Base-by-base conservation (phyloP, 257 asterid genomes). In the Nicotiana benthamiana region DNA sequence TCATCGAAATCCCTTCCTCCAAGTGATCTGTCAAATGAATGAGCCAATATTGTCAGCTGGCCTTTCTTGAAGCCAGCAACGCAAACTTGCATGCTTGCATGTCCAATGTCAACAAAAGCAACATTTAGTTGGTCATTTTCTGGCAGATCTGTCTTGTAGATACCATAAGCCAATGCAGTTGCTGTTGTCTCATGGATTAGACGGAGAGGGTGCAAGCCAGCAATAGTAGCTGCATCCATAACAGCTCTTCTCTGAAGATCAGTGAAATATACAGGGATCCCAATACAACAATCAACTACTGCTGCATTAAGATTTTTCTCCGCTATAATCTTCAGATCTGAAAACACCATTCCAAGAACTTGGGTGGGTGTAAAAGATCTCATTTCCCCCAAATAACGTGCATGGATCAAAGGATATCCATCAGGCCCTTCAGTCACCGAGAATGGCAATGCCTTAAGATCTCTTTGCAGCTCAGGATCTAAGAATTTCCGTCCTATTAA, bases 1-100 rank as follows among this genome's bases (percentile, higher is more conserved):
- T 95, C 99, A 60, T 95, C 99, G 76, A 95, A 95, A 80, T 95
- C 99, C 75, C 98, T 89, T 48, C 99, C 99, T 79, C 99, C 99
- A n/a, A 95, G 92, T 48, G 90, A 91, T 53, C 94, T 88, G 80
- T 95, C 99, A 70, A 89, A 95, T 46, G 99, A 89, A 77, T 95
- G 99, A 6, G 98, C 92, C 88, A 93, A 85, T 83, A 95, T 84
- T 90, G 91, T 93, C 84, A 95, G 86, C 88, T 95, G 97, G 18
- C 99, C 99, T 89, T 93, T 95, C 90, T 91, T 95, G 84, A 95
- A 91, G 74, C 90, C 97, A 75, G 93, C 98, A 86, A 95, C 88
- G 83, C 98, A 95, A 56, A 95, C 99, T 86, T 95, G 99, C 91
- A 95, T 34, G 57, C 99, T 93, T 11, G 97, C 87, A 86, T 93